phyloP scores from a whole-genome alignment of 2,329 filamentous ascomycete species.

The Alternaria arbusti region DNA sequence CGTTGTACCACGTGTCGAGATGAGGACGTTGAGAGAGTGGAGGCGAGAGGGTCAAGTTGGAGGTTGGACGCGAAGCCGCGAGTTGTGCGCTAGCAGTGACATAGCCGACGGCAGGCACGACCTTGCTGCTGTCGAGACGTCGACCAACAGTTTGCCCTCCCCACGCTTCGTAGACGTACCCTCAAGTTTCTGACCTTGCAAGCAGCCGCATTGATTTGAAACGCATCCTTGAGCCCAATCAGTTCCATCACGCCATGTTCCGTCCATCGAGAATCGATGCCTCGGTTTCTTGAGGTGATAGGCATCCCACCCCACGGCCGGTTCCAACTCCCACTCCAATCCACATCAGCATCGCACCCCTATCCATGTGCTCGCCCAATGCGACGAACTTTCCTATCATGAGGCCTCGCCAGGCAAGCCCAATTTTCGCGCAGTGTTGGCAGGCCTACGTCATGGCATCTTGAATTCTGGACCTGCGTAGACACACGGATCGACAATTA shows the following conservation, averaged over 20 bases:
- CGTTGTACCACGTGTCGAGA: conserved; percentile 4
- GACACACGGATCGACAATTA: conserved; percentile 27
- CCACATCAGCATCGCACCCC: conserved; percentile 3
- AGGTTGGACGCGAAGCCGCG: conserved; percentile 6
- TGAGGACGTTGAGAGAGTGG: conserved; percentile 11
- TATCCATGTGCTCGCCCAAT: conserved; percentile 11
- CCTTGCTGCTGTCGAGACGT: neutral
- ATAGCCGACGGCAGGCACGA: neutral
- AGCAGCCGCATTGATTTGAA: neutral
- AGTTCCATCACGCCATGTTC: neutral
- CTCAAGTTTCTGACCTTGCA: neutral
- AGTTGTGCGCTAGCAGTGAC: conserved; percentile 15
- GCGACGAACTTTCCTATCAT: conserved; percentile 9
- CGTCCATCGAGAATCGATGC: neutral
- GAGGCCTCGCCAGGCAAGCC: conserved; percentile 1
- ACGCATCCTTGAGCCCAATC: neutral
- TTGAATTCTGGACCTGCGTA: conserved; percentile 21
- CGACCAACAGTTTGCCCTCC: conserved; percentile 1
- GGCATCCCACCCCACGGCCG: conserved; percentile 21
- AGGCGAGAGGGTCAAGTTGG: neutral
- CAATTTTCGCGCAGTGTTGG: conserved; percentile 4
- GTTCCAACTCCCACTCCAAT: conserved; percentile 8
- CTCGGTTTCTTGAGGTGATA: conserved; percentile 12
- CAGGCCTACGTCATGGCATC: conserved; percentile 22
- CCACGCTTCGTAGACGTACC: neutral